Evolutionary conservation across 345 rosid species (phyloP).

Genomic region (Eucalyptus lansdowneana): DNA sequence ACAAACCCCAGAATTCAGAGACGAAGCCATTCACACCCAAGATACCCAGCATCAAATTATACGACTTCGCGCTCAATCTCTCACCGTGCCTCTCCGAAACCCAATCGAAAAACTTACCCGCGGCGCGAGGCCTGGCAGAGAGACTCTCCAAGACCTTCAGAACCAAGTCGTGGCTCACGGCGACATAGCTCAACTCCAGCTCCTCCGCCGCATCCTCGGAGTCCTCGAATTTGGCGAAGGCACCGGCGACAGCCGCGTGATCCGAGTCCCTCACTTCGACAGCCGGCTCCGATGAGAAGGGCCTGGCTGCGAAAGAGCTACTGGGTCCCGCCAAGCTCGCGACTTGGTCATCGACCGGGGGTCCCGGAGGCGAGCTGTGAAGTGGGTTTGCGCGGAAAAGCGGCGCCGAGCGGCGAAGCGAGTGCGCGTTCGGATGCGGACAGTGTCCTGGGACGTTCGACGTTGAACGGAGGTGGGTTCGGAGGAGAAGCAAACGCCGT

Average conservation of each 20-base stretch:
- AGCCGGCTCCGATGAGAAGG: slow-evolving; percentile 53
- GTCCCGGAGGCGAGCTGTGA: not conserved
- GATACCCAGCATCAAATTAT: slow-evolving; percentile 63
- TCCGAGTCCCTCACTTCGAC: slow-evolving; percentile 19
- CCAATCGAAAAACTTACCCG: slow-evolving; percentile 63
- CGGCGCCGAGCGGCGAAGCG: slow-evolving; percentile 10
- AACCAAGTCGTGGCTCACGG: slow-evolving; percentile 43
- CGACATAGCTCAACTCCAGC: slow-evolving; percentile 29
- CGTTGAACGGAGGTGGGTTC: slow-evolving; percentile 21
- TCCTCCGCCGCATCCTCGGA: slow-evolving; percentile 29
- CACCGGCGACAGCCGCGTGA: slow-evolving; percentile 15
- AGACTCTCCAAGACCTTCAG: slow-evolving; percentile 46
- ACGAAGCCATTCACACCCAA: slow-evolving; percentile 51
- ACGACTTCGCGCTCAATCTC: slow-evolving; percentile 45
- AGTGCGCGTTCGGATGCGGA: slow-evolving; percentile 17
- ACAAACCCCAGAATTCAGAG: slow-evolving; percentile 71
- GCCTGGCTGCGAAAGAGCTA: not conserved
- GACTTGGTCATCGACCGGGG: not conserved
- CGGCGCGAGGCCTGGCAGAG: slow-evolving; percentile 41
- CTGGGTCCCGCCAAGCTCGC: not conserved
- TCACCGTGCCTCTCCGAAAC: slow-evolving; percentile 23
- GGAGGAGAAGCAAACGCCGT: slow-evolving; percentile 53
- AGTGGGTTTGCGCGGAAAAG: not conserved
- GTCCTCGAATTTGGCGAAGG: slow-evolving; percentile 35
- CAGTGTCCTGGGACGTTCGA: not conserved